Evolutionary conservation across 306 rosid species (phyloP).

Genomic region (Senna siamea): DNA sequence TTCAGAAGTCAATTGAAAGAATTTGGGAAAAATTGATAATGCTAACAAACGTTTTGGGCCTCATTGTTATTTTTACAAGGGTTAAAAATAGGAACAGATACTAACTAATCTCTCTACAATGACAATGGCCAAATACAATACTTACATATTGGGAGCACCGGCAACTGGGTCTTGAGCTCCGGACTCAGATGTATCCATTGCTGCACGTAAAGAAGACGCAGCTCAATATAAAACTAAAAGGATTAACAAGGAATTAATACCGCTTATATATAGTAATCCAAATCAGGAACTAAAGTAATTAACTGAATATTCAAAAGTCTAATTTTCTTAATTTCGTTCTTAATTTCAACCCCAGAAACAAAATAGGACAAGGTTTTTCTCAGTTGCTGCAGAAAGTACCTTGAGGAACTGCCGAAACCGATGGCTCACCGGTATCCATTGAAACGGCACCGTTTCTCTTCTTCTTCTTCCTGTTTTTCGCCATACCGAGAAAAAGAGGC

Average conservation of each 20-base stretch:
- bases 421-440: conserved; percentile 50
- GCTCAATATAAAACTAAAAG: not conserved
- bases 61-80: too few relatives aligned
- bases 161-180: conserved; percentile 48
- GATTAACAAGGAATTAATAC: not conserved
- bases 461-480: conserved; percentile 74
- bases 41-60: too few relatives aligned
- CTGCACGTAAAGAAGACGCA: conserved; percentile 40
- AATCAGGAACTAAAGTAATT: not conserved
- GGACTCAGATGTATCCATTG: conserved; percentile 76
- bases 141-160: conserved; percentile 56
- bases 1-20: not conserved
- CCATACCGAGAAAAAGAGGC: conserved; percentile 46
- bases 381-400: conserved; percentile 38
- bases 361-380: not conserved
- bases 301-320: not conserved
- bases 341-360: not conserved
- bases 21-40: not conserved
- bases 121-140: too few relatives aligned
- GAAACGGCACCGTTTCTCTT: conserved; percentile 51
- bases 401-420: conserved; percentile 53
- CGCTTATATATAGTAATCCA: not conserved
- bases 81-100: too few relatives aligned
- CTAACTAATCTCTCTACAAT: too few relatives aligned
- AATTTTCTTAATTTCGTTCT: not conserved